Evolutionary conservation across 2,329 filamentous ascomycete genomes (phyloP), one percentile per base, ranked within the genome.

Genomic region (Sphaceloma murrayae): DNA sequence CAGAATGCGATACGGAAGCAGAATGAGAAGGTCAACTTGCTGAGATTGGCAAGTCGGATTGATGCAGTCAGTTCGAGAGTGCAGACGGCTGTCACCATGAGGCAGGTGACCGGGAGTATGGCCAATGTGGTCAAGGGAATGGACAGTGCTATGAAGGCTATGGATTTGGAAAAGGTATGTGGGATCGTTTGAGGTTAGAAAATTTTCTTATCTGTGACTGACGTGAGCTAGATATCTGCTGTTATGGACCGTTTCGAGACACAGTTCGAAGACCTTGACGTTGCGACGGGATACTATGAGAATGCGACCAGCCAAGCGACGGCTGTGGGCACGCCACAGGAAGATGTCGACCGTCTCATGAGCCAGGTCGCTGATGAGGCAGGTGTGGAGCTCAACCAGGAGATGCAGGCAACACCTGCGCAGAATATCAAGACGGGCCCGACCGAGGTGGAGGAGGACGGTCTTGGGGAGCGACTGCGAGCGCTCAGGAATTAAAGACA

Each of bases 331-430:
- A 88, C 67, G 66, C 84, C 68, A 64, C 76, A 94, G 60, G 86
- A 93, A 54, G 85, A 88, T 53, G 85, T 94, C 2, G 86, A 94
- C 62, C 79, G 85, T 53, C 67, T 94, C 50, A 82, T 94, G 65
- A 81, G 77, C 51, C 83, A 93, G 65, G 77, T 91, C 32, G 86
- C 86, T 50, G 87, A 94, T 61, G 86, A 93, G 62, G 85, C 84
- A 7, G 87, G 87, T 44, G 76, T 94, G 43, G 83, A 91, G 63
- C 69, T 94, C 49, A 78, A 78, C 53, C 75, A 82, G 59, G 84
- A 91, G 64, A 78, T 94, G 63, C 68, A 66, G 9, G 73, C 80
- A 5, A 67, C 74, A 10, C 68, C 74, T 0, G 67, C 73, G 13
- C 72, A 72, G 55, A 66, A 67, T 4, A 53, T 61, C 40, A 72